These are phyloP conservation scores for Cordyceps cicadae DNA, from an alignment of 2,329 filamentous ascomycete species.

Conservation along the genomic window DNA sequence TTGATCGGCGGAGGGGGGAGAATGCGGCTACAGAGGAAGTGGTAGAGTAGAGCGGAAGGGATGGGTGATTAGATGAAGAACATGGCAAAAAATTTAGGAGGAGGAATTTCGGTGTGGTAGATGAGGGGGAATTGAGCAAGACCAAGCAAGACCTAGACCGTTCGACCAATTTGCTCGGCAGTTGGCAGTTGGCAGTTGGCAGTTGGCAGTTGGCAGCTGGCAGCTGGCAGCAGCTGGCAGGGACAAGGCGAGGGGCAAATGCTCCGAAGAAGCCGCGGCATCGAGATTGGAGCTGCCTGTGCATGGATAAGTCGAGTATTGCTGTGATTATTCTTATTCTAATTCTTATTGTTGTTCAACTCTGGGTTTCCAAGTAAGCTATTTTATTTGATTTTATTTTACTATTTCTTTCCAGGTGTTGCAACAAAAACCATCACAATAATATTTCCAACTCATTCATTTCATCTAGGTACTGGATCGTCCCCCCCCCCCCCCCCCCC, in stretches of 20 bases:
- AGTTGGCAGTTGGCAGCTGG: neutral
- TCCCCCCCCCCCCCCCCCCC: too few species aligned
- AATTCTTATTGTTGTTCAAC: too few species aligned
- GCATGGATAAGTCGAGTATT: too few species aligned
- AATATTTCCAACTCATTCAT: too few species aligned
- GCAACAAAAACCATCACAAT: too few species aligned
- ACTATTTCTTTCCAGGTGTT: too few species aligned
- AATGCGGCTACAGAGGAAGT: neutral
- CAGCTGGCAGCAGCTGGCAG: neutral
- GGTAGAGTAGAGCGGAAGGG: neutral
- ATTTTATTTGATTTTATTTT: too few species aligned
- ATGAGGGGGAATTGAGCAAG: neutral
- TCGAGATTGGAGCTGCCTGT: neutral
- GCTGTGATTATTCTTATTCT: too few species aligned
- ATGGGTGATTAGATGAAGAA: neutral
- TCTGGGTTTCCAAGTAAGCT: too few species aligned
- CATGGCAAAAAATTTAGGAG: conserved; percentile 1
- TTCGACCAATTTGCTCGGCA: neutral
- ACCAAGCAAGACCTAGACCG: neutral
- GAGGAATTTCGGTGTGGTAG: conserved; percentile 1
- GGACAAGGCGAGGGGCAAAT: conserved; percentile 2
- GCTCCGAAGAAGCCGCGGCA: conserved; percentile 6
- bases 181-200: neutral
- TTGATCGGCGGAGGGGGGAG: neutral
- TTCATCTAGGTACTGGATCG: too few species aligned